A percentile compares a stretch with the other conserved stretches of the same genome.
Evolutionary conservation across 2,329 filamentous ascomycete species (phyloP).

Genomic region (Cladorrhinum sp.): DNA sequence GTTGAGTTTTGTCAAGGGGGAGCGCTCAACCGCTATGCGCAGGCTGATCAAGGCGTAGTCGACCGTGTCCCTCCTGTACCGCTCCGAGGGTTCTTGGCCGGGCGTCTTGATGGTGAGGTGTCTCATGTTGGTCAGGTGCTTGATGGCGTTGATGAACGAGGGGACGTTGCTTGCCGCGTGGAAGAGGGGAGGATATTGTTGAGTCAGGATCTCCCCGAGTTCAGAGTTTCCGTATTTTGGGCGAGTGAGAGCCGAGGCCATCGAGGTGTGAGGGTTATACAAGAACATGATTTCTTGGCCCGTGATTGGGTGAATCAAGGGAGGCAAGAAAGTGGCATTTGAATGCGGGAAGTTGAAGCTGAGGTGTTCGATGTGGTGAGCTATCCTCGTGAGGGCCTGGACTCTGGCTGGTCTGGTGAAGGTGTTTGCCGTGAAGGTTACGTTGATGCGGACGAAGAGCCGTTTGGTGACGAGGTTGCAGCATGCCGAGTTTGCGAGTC

Average conservation of each 20-base stretch:
- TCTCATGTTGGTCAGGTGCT: slow-evolving; percentile 63
- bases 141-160: slow-evolving; percentile 75
- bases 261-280: slow-evolving; percentile 73
- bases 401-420: slow-evolving; percentile 73
- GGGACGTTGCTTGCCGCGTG: slow-evolving; percentile 85
- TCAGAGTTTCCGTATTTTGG: slow-evolving; percentile 79
- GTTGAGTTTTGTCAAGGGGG: slow-evolving; percentile 62
- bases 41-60: slow-evolving; percentile 88
- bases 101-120: slow-evolving; percentile 77
- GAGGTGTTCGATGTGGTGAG: slow-evolving; percentile 73
- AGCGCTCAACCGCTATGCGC: slow-evolving; percentile 76
- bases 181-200: slow-evolving; percentile 85
- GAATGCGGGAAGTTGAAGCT: slow-evolving; percentile 76
- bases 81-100: slow-evolving; percentile 63
- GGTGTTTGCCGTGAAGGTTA: slow-evolving; percentile 69
- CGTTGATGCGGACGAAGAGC: slow-evolving; percentile 65
- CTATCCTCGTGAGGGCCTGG: slow-evolving; percentile 72
- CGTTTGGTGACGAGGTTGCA: slow-evolving; percentile 66
- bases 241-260: slow-evolving; percentile 57
- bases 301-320: slow-evolving; percentile 73
- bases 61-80: slow-evolving; percentile 73
- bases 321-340: slow-evolving; percentile 75
- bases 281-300: slow-evolving; percentile 77
- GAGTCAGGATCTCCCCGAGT: slow-evolving; percentile 75
- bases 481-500: slow-evolving; percentile 67